phyloP scores from a whole-genome alignment of 2,329 filamentous ascomycete genomes.

The Xylariaceae sp. region DNA sequence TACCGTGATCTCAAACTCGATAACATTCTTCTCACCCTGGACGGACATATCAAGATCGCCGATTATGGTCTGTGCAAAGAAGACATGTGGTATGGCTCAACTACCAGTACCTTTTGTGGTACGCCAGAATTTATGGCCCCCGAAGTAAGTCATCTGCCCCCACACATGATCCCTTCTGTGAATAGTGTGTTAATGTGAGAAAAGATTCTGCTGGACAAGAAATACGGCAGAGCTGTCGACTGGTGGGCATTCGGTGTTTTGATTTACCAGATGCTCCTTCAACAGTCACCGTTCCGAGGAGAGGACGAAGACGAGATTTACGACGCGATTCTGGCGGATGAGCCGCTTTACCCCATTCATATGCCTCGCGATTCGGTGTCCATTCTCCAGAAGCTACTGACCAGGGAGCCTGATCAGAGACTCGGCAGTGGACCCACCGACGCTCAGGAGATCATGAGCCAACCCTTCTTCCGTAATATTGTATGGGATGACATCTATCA shows the following conservation, averaged over 20 bases:
- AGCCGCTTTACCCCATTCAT: conserved; percentile 95
- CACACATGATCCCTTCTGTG: not conserved
- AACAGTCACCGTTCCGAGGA: conserved; percentile 96
- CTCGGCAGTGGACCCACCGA: conserved; percentile 93
- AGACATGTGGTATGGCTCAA: conserved; percentile 98
- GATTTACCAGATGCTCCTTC: conserved; percentile 99
- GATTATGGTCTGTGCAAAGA: conserved; percentile 99
- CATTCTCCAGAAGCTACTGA: conserved; percentile 94
- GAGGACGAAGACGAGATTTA: conserved; percentile 99
- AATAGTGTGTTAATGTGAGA: conserved; percentile 28
- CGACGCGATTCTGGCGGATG: conserved; percentile 94
- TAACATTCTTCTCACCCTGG: conserved; percentile 87
- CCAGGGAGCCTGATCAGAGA: conserved; percentile 86
- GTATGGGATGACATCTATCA: conserved; percentile 99
- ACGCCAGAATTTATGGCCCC: conserved; percentile 99
- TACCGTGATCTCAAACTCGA: conserved; percentile 94
- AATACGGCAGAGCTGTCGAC: conserved; percentile 93
- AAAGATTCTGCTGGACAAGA: conserved; percentile 94
- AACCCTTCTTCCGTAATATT: conserved; percentile 95
- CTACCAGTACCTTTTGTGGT: conserved; percentile 96
- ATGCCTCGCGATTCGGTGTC: conserved; percentile 98
- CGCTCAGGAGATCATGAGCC: conserved; percentile 97
- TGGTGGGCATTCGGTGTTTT: conserved; percentile 99
- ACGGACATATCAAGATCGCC: conserved; percentile 97
- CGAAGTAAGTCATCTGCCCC: conserved; percentile 56